A percentile compares a stretch with the other conserved stretches of the same genome.
Evolutionary conservation across 768 basidiomycete species (phyloP).

Genomic region (Candolleomyces aberdarensis): DNA sequence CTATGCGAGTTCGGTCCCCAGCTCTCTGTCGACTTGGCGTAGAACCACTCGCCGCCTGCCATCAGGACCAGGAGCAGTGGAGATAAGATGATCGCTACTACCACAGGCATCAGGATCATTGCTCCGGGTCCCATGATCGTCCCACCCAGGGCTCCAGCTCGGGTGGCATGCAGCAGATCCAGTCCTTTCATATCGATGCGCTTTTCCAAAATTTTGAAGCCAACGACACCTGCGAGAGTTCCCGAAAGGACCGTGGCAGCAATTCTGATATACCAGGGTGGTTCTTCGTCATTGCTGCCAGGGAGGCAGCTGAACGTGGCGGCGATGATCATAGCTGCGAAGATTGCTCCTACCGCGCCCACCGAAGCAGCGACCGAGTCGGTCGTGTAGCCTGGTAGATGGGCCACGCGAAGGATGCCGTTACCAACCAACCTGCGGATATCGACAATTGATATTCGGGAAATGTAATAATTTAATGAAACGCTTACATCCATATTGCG

Average conservation of each 20-base stretch:
- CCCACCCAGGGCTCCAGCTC: slow-evolving; percentile 22
- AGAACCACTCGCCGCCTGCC: slow-evolving; percentile 18
- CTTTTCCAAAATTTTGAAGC: slow-evolving; percentile 15
- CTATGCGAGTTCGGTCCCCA: slow-evolving; percentile 15
- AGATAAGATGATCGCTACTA: slow-evolving; percentile 14
- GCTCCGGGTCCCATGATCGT: slow-evolving; percentile 14
- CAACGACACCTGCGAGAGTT: slow-evolving; percentile 19
- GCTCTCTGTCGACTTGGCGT: slow-evolving; percentile 15
- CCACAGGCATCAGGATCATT: slow-evolving; percentile 12
- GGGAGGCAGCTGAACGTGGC: slow-evolving; percentile 3
- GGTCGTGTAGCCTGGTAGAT: background rate
- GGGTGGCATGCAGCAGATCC: slow-evolving; percentile 22
- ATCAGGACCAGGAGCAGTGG: slow-evolving; percentile 19
- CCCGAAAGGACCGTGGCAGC: slow-evolving; percentile 3
- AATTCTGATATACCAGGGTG: slow-evolving; percentile 13
- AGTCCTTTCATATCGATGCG: slow-evolving; percentile 17
- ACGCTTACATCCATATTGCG: slow-evolving; percentile 1
- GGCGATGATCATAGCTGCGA: slow-evolving; percentile 11
- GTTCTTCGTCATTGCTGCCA: background rate
- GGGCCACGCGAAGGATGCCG: slow-evolving; percentile 15
- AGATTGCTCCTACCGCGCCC: slow-evolving; percentile 17
- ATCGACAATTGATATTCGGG: background rate
- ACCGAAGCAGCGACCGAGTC: slow-evolving; percentile 1
- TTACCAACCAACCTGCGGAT: slow-evolving; percentile 19
- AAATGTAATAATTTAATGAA: background rate